A percentile compares a stretch with the other conserved stretches of the same genome.
Conservation (phyloP, 2,329 filamentous ascomycete genomes). For the Colletotrichum sp. region DNA sequence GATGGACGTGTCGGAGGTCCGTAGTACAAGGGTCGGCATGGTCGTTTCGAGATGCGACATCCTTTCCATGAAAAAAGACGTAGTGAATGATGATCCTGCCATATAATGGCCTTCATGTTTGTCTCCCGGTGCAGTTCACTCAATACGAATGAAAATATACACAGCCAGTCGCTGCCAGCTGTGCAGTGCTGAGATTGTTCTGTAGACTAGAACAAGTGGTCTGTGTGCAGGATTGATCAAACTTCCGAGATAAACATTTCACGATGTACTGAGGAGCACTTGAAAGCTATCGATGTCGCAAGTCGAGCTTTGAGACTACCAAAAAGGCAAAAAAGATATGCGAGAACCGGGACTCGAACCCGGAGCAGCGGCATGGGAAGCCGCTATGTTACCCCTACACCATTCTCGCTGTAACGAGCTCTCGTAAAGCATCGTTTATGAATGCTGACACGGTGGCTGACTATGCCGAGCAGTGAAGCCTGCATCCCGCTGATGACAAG, state of each 20-base stretch:
- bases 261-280: neutral
- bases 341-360: slow-evolving; percentile 17
- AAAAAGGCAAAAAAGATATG: neutral
- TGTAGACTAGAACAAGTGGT: neutral
- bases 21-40: neutral
- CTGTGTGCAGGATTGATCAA: neutral
- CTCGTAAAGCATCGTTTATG: fast-evolving
- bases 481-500: neutral
- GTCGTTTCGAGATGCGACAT: neutral
- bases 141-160: neutral
- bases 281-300: neutral
- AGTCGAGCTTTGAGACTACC: neutral
- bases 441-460: neutral
- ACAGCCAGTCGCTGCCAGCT: neutral
- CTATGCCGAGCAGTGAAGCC: neutral
- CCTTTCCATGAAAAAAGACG: neutral
- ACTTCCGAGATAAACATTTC: neutral
- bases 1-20: neutral
- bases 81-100: neutral
- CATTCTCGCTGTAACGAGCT: neutral
- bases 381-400: slow-evolving; percentile 21
- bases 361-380: slow-evolving; percentile 11
- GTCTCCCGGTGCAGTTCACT: neutral
- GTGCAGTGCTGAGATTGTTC: neutral
- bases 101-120: neutral